Base-by-base conservation (phyloP, 2,329 filamentous ascomycete genomes). In the Magnaporthiopsis incrustans region DNA sequence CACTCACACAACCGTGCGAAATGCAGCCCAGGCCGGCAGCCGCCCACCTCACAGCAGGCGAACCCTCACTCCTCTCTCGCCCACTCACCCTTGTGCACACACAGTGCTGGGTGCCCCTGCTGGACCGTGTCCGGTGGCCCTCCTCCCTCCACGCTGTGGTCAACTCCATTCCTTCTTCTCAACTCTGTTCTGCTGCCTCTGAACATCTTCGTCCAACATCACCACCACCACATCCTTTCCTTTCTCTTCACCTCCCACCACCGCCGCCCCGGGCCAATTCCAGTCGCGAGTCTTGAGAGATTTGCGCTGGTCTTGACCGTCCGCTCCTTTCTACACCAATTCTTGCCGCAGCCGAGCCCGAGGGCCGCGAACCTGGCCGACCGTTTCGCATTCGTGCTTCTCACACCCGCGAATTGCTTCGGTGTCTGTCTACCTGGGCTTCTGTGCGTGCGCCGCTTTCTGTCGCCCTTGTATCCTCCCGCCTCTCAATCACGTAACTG, bases 291-390 rank as follows among this genome's bases (percentile, higher is more conserved):
- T 78, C 78, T 78, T 69, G 71, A 74, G 71, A 74, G 74, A 79
- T 79, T 82, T 78, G 75, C 77, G 75, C 82, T 85, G 83, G 82
- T 82, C 76, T 84, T 78, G 81, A 73, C 82, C 82, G 82, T 85
- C 82, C 82, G 78, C 81, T 85, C 82, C 79, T 80, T 81, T 67
- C 69, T 53, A 65, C 62, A 53, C 44, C 44, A 53, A 53, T 53
- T 53, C 44, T 53, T 25, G 22, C 44, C 44, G 22, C 44, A 7
- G 44, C 22, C 44, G 44, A 53, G 44, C 44, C 44, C 22, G 44
- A 53, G 44, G 44, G 44, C 44, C 44, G 44, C 22, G 30, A 30
- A 10, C n/a, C 11, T 10, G 18, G 44, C 44, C 44, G 44, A 53
- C 44, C 22, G 44, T n/a, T n/a, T 53, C 44, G 44, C 44, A 25